phyloP scores from a whole-genome alignment of 2,329 filamentous ascomycete species.

The Cladosporium oxysporum region DNA sequence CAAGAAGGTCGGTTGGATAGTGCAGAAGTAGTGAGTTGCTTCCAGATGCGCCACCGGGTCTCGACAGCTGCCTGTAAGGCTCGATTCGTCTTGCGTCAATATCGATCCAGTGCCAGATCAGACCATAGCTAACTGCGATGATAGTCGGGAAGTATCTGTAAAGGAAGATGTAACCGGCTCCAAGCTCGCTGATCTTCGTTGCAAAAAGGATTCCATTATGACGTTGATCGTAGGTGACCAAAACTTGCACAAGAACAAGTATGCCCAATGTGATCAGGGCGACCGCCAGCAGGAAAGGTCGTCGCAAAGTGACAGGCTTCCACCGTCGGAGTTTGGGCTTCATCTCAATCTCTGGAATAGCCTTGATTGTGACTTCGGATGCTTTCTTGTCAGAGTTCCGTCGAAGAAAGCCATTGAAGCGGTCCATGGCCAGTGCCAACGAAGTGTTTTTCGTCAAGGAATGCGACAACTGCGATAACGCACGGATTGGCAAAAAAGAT shows the following conservation, averaged over 20 bases:
- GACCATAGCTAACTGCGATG: slow-evolving; percentile 56
- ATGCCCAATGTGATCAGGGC: slow-evolving; percentile 38
- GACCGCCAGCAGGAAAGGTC: slow-evolving; percentile 42
- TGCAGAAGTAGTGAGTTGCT: slow-evolving; percentile 53
- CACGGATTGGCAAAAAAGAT: background rate
- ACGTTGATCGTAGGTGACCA: slow-evolving; percentile 38
- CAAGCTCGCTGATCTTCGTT: slow-evolving; percentile 40
- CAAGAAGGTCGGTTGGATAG: slow-evolving; percentile 56
- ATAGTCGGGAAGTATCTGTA: slow-evolving; percentile 59
- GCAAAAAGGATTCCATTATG: slow-evolving; percentile 49
- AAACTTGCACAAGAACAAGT: slow-evolving; percentile 48
- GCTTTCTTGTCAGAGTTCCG: background rate
- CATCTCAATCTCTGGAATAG: background rate
- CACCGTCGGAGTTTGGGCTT: slow-evolving; percentile 27
- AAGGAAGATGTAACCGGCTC: slow-evolving; percentile 38
- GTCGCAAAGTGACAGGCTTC: slow-evolving; percentile 43
- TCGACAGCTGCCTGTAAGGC: slow-evolving; percentile 61
- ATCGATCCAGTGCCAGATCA: slow-evolving; percentile 62
- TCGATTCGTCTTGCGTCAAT: slow-evolving; percentile 61
- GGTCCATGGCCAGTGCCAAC: background rate
- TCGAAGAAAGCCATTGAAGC: slow-evolving; percentile 8
- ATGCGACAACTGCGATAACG: background rate
- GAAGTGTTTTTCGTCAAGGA: background rate
- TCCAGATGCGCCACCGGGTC: slow-evolving; percentile 44
- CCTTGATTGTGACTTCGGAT: background rate